Evolutionary conservation across 495 filamentous ascomycete species (phyloP).

Genomic region (Penicillium goetzii): DNA sequence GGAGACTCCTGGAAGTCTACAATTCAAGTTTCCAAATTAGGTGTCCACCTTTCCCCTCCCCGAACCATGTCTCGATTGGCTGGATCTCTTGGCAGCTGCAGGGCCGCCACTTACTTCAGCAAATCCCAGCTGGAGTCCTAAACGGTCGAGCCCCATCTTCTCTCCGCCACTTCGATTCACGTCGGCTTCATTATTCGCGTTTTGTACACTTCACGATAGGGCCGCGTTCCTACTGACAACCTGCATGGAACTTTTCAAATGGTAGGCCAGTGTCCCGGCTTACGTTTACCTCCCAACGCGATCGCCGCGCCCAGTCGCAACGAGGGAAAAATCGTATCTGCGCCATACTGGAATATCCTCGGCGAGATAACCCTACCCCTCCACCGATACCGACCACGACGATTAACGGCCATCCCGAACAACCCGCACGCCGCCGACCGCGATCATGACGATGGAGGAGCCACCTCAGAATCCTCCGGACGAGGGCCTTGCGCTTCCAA

Average conservation of each 20-base stretch:
- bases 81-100: conserved; percentile 4
- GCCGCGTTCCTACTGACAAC: background rate
- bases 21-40: background rate
- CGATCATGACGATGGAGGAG: conserved; percentile 30
- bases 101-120: conserved; percentile 8
- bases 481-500: background rate
- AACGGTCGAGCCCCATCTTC: background rate
- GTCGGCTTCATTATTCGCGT: conserved; percentile 8
- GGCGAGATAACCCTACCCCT: conserved; percentile 5
- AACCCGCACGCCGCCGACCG: background rate
- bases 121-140: background rate
- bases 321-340: conserved; percentile 13
- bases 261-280: background rate
- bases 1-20: too few species aligned
- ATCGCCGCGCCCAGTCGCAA: background rate
- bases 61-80: background rate
- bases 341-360: conserved; percentile 4
- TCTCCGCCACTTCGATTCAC: conserved; percentile 14
- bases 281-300: background rate
- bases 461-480: conserved; percentile 6
- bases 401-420: background rate
- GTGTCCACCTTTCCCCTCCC: background rate
- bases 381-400: background rate
- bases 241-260: background rate
- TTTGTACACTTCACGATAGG: background rate